Conservation (phyloP, 257 asterid genomes). For the Mentha longifolia region DNA sequence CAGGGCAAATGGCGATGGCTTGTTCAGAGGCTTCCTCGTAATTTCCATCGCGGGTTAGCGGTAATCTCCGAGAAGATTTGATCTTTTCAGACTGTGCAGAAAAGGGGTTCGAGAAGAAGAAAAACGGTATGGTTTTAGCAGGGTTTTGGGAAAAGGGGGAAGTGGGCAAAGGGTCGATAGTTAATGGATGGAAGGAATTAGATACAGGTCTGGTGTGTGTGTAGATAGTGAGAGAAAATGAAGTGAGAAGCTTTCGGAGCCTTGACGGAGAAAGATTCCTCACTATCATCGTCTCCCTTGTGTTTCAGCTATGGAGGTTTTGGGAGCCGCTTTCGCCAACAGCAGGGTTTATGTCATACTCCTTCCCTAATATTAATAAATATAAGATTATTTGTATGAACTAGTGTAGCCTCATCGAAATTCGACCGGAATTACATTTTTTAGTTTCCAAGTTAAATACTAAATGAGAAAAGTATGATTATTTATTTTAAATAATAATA, state of each 20-base stretch:
- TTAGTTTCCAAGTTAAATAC: too few relatives aligned
- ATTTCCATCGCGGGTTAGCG: conserved; percentile 74
- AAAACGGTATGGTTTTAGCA: conserved; percentile 50
- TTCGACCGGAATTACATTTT: too few relatives aligned
- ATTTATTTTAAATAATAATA: too few relatives aligned
- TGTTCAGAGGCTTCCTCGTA: conserved; percentile 58
- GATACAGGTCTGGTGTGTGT: conserved; percentile 38
- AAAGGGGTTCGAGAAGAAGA: conserved; percentile 43
- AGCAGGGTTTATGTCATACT: not conserved
- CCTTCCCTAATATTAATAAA: too few relatives aligned
- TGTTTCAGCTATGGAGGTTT: conserved; percentile 35
- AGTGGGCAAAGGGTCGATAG: conserved; percentile 29
- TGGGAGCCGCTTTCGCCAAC: not conserved
- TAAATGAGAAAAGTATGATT: too few relatives aligned
- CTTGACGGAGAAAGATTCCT: conserved; percentile 57
- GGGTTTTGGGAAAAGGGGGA: conserved; percentile 50
- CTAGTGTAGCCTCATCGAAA: too few relatives aligned
- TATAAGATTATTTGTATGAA: too few relatives aligned
- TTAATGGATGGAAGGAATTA: conserved; percentile 24
- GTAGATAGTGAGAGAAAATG: conserved; percentile 42
- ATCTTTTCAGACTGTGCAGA: conserved; percentile 46
- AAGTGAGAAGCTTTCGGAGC: conserved; percentile 54
- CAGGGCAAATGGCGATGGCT: conserved; percentile 63
- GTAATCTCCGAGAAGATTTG: conserved; percentile 33
- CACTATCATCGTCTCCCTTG: conserved; percentile 43